Evolutionary conservation across 2,329 filamentous ascomycete species (phyloP).

Genomic region (Apiospora kogelbergensis): DNA sequence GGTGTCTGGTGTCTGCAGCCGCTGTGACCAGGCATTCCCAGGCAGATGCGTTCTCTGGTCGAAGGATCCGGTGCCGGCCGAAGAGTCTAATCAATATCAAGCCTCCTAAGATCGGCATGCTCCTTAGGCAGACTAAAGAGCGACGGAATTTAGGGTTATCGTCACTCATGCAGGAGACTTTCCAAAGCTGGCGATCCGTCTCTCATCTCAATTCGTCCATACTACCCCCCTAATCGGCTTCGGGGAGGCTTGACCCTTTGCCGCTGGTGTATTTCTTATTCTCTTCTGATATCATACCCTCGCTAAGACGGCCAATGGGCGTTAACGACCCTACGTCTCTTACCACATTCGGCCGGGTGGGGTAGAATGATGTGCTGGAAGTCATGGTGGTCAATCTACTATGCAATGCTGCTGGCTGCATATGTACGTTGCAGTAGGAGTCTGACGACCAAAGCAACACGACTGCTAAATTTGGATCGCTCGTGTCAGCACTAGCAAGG

Average conservation of each 20-base stretch:
- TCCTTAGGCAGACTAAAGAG: not conserved
- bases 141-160: not conserved
- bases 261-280: not conserved
- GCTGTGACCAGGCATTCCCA: not conserved
- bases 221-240: not conserved
- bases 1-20: not conserved
- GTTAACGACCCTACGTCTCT: not conserved
- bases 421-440: not conserved
- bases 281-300: not conserved
- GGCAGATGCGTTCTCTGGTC: not conserved
- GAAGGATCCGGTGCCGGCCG: not conserved
- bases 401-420: not conserved
- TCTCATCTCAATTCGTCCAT: not conserved
- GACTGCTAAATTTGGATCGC: slow-evolving; percentile 1
- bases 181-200: not conserved
- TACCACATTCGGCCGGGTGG: not conserved
- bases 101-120: not conserved
- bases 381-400: not conserved
- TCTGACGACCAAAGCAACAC: not conserved
- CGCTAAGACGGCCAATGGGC: not conserved
- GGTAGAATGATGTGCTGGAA: not conserved
- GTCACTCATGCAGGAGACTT: not conserved
- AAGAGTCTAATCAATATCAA: not conserved
- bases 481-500: not conserved
- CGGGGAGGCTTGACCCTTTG: not conserved